phyloP scores from a whole-genome alignment of 2,329 filamentous ascomycete species.

The Clonostachys rhizophaga region DNA sequence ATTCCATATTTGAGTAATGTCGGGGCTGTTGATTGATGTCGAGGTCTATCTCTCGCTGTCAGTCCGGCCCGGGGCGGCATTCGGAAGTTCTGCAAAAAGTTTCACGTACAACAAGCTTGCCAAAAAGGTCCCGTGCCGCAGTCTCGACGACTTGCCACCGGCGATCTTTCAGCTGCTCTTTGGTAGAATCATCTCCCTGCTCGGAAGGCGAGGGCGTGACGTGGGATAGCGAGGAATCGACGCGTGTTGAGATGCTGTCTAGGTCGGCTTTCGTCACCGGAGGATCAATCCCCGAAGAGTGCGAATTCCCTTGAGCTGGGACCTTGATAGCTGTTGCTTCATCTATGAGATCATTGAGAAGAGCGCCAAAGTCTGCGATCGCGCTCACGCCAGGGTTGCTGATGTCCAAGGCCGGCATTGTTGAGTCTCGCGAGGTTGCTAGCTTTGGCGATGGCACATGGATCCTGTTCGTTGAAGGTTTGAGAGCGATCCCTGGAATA shows the following conservation, averaged over 20 bases:
- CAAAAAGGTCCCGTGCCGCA: conserved; percentile 77
- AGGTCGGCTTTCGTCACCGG: conserved; percentile 68
- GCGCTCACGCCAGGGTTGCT: conserved; percentile 43
- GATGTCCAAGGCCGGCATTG: conserved; percentile 44
- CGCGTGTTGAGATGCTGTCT: conserved; percentile 37
- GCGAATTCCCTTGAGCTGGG: conserved; percentile 5
- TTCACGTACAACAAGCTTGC: conserved; percentile 65
- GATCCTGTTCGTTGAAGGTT: too few species aligned
- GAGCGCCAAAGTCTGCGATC: conserved; percentile 45
- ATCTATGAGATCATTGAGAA: conserved; percentile 53
- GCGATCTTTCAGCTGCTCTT: conserved; percentile 25
- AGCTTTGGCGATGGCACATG: too few species aligned
- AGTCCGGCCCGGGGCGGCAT: conserved; percentile 6
- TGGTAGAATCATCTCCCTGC: conserved; percentile 31
- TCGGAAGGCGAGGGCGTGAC: conserved; percentile 16
- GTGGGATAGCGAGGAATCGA: conserved; percentile 26
- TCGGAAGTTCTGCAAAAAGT: conserved; percentile 21
- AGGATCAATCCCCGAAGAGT: conserved; percentile 62
- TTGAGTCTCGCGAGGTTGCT: conserved; percentile 4
- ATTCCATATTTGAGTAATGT: conserved; percentile 87
- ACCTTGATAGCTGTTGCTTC: conserved; percentile 54
- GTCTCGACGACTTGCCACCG: conserved; percentile 76
- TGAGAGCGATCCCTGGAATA: too few species aligned
- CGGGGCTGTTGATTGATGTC: conserved; percentile 69
- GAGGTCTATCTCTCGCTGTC: conserved; percentile 48